Evolutionary conservation across 176 grass and related monocot genomes (phyloP).

Genomic region (Oryza longistaminata): DNA sequence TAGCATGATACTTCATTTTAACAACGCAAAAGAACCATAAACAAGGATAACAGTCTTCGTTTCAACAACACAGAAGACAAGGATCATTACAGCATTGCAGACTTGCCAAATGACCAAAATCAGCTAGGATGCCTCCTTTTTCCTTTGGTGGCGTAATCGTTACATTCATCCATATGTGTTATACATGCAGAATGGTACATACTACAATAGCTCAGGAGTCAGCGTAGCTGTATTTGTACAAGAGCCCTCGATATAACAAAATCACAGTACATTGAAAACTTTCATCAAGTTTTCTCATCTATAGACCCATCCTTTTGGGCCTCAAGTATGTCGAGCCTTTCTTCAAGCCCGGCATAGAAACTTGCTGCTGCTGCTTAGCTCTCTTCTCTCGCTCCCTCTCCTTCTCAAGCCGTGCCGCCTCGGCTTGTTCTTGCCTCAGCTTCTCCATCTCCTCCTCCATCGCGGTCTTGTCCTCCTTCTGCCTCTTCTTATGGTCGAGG

Average conservation of each 20-base stretch:
- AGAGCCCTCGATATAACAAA: slow-evolving; percentile 9
- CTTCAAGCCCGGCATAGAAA: slow-evolving; percentile 92
- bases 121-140: neutral
- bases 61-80: neutral
- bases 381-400: slow-evolving; percentile 75
- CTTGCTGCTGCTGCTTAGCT: slow-evolving; percentile 82
- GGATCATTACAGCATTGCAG: neutral
- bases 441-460: slow-evolving; percentile 99
- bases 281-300: slow-evolving; percentile 25
- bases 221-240: slow-evolving; percentile 31
- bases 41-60: neutral
- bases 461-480: slow-evolving; percentile 82
- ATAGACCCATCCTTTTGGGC: slow-evolving; percentile 79
- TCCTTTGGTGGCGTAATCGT: neutral
- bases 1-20: neutral
- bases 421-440: slow-evolving; percentile 77
- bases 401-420: slow-evolving; percentile 49
- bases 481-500: slow-evolving; percentile 89
- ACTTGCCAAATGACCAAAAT: neutral
- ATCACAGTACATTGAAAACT: slow-evolving; percentile 1
- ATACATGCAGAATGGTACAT: slow-evolving; percentile 9
- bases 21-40: neutral
- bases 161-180: slow-evolving; percentile 24
- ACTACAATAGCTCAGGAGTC: slow-evolving; percentile 16
- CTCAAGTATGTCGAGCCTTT: slow-evolving; percentile 72